Evolutionary conservation across 2,329 filamentous ascomycete species (phyloP).

Genomic region (Periglandula ipomoeae): DNA sequence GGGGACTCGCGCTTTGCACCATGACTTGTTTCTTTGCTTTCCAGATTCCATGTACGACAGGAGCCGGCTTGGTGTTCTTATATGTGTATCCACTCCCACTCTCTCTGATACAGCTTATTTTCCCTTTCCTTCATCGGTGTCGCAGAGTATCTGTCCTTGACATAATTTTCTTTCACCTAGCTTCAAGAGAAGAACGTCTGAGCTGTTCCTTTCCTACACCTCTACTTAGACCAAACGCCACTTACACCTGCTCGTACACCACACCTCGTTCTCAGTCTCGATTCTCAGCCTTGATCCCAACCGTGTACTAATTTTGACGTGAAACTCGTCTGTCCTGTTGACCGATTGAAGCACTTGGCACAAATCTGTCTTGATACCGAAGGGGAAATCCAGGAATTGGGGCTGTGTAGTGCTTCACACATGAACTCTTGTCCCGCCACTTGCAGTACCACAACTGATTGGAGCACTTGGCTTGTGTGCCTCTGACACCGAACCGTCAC

Average conservation of each 20-base stretch:
- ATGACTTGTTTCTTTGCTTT: conserved; percentile 3
- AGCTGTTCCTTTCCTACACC: neutral
- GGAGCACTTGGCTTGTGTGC: neutral
- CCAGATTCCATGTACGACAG: neutral
- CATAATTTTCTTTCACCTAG: neutral
- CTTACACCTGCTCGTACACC: neutral
- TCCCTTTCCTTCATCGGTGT: conserved; percentile 7
- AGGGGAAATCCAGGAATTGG: too few species aligned
- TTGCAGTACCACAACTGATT: neutral
- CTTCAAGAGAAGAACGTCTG: neutral
- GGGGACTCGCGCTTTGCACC: conserved; percentile 1
- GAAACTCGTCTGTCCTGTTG: neutral
- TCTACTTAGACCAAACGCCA: neutral
- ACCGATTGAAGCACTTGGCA: too few species aligned
- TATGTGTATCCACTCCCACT: conserved; percentile 26
- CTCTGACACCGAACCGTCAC: neutral
- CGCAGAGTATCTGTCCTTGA: neutral
- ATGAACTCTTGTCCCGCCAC: neutral
- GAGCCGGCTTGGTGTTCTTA: conserved; percentile 16
- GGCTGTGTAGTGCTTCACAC: too few species aligned
- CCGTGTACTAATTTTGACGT: neutral
- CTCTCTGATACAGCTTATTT: conserved; percentile 12
- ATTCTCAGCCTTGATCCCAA: neutral
- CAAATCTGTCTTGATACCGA: too few species aligned
- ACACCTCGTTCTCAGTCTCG: too few species aligned